phyloP scores from a whole-genome alignment of 768 basidiomycete species.

The Suillus spraguei region DNA sequence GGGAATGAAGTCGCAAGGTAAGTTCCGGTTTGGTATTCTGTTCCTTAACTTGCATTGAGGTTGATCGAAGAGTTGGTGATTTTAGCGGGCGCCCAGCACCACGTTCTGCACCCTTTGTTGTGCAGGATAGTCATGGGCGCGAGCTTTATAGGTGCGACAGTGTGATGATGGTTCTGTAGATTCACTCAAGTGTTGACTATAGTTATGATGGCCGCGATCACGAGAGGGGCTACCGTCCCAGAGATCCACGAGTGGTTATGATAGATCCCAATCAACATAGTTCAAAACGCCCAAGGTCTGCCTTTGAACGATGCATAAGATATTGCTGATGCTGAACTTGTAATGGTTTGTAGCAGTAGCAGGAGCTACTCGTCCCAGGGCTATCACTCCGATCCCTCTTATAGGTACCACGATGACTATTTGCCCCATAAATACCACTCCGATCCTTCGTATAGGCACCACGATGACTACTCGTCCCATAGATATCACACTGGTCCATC shows the following conservation, averaged over 20 bases:
- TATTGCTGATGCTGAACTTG: constrained; percentile 7
- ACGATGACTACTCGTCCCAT: constrained; percentile 22
- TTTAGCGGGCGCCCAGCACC: constrained; percentile 37
- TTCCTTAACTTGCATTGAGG: background rate
- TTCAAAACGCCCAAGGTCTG: constrained; percentile 24
- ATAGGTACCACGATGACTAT: constrained; percentile 12
- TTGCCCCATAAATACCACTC: constrained; percentile 24
- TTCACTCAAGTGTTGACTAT: background rate
- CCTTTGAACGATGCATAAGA: background rate
- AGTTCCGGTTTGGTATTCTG: background rate
- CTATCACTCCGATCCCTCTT: constrained; percentile 24
- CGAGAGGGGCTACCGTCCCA: constrained; percentile 24
- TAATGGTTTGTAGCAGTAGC: constrained; percentile 22
- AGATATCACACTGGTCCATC: constrained; percentile 25
- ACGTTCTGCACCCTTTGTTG: constrained; percentile 48
- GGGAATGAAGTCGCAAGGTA: constrained; percentile 69
- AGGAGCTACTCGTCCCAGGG: constrained; percentile 25
- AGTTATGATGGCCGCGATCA: constrained; percentile 32
- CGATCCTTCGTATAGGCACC: constrained; percentile 14
- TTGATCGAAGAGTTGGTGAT: constrained; percentile 50
- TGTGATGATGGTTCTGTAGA: background rate
- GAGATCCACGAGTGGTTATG: constrained; percentile 29
- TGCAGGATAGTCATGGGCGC: constrained; percentile 60
- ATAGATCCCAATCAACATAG: constrained; percentile 24
- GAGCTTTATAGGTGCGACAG: constrained; percentile 55